These are phyloP conservation scores for Polytrichum formosum DNA, from an alignment of 225 moss, liverwort and hornwort genomes.

Conservation along the genomic window DNA sequence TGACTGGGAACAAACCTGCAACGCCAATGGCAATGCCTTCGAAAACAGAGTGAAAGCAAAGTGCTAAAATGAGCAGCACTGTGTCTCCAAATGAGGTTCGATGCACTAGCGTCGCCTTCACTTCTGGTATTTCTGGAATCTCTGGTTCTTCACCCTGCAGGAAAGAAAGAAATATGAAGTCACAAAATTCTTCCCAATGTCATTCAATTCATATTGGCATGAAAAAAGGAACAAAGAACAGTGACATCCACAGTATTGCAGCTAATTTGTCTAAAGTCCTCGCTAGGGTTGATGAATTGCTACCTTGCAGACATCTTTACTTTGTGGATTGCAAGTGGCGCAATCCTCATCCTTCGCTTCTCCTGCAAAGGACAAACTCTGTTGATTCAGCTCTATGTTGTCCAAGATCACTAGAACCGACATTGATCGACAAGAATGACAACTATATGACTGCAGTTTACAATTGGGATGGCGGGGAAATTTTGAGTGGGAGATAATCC, in stretches of 20 bases:
- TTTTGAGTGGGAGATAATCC: background rate
- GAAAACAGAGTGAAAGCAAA: constrained; percentile 67
- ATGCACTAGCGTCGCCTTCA: constrained; percentile 35
- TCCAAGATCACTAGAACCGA: no score
- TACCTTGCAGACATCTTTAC: constrained; percentile 17
- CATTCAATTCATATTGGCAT: no score
- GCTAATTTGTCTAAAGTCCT: no score
- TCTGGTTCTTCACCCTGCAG: constrained; percentile 11
- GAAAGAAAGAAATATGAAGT: no score
- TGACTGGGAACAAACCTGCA: constrained; percentile 28
- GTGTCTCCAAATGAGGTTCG: constrained; percentile 46
- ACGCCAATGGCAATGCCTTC: constrained; percentile 73
- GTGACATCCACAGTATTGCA: no score
- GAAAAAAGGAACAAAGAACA: no score
- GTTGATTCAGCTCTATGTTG: no score
- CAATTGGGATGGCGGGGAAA: no score
- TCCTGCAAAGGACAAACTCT: background rate
- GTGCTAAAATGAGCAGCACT: constrained; percentile 60
- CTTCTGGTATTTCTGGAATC: constrained; percentile 9
- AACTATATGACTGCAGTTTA: background rate
- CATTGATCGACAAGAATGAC: background rate
- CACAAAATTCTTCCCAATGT: no score
- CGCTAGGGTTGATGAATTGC: background rate
- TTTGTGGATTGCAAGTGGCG: constrained; percentile 22
- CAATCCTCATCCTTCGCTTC: constrained; percentile 8